Base-by-base conservation (phyloP, 352 stramenopile genomes). In the Achlya hypogyna region DNA sequence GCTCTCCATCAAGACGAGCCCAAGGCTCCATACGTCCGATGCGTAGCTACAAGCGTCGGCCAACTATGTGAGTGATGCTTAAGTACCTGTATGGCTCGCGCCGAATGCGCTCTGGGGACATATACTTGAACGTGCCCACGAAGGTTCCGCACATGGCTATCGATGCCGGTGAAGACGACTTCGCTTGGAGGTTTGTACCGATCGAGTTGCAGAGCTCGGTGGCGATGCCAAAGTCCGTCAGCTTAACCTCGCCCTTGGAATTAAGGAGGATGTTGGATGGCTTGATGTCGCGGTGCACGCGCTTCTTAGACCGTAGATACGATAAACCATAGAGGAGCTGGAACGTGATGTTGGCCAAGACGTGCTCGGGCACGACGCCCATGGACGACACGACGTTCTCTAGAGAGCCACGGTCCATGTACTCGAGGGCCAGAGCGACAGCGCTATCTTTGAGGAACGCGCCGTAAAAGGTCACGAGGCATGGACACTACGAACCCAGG, bases 141-240 rank as follows among this genome's bases (percentile, higher is more conserved):
- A 93, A 78, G n/a, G 95, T 98, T 52, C 79, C 85, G 66, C 88
- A 96, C 74, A 97, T 96, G 40, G 96, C 84, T 82, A 79, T 60
- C 27, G 10, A 67, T 9, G 8, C 32, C 35, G 29, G 49, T 38
- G 18, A 35, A 35, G 10, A 47, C 22, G 20, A 28, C 25, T 31
- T 49, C 31, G 28, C 29, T 34, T 49, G 47, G 35, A 32, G 43
- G 2, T 10, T 4, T 18, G 5, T 32, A 91, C 82, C 81, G 51
- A 91, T 88, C n/a, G 85, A 95, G 70, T 86, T 95, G 63, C 84
- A 71, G 69, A 94, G 71, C 73, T 97, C 88, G 4, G 72, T 89
- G 29, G 82, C 89, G 69, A 98, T 98, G 40, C 96, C 96, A 87
- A 99, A 98, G 76, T 99, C 96, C 40, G 91, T 97, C 53, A 99